Evolutionary conservation across 805 yeast genomes (phyloP).

Genomic region (Sugiyamaella americana): DNA sequence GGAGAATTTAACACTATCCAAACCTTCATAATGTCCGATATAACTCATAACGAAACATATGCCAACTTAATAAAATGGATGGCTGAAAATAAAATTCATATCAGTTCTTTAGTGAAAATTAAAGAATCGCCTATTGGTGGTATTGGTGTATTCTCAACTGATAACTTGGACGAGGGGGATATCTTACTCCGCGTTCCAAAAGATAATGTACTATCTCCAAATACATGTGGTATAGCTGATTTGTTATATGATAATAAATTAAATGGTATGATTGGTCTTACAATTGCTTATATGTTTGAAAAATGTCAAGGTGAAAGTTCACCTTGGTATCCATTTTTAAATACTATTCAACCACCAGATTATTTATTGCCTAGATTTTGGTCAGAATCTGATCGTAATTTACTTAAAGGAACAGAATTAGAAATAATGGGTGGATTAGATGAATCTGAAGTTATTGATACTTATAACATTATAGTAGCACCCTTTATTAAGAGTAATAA

Average conservation of each 20-base stretch:
- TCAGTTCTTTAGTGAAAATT: constrained; percentile 47
- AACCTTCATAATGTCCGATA: background rate
- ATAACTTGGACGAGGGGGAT: constrained; percentile 35
- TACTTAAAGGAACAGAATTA: constrained; percentile 56
- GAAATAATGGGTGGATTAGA: constrained; percentile 57
- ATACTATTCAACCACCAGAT: constrained; percentile 7
- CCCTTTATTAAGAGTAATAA: constrained; percentile 23
- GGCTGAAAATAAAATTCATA: constrained; percentile 44
- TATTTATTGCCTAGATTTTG: constrained; percentile 58
- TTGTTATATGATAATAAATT: constrained; percentile 54
- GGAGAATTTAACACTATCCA: background rate
- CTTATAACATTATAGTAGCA: constrained; percentile 34
- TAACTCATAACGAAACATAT: constrained; percentile 3
- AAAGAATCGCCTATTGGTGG: constrained; percentile 54
- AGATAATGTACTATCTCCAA: constrained; percentile 28
- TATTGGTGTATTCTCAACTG: constrained; percentile 61
- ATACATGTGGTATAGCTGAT: constrained; percentile 52
- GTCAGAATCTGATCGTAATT: constrained; percentile 41
- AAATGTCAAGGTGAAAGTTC: constrained; percentile 48
- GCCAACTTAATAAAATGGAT: constrained; percentile 47
- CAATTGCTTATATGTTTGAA: constrained; percentile 70
- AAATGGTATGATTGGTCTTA: constrained; percentile 60
- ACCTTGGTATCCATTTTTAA: constrained; percentile 74
- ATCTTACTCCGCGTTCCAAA: constrained; percentile 33
- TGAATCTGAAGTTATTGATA: constrained; percentile 36